Base-by-base conservation (phyloP, 805 yeast genomes). In the Huiozyma sinensis region DNA sequence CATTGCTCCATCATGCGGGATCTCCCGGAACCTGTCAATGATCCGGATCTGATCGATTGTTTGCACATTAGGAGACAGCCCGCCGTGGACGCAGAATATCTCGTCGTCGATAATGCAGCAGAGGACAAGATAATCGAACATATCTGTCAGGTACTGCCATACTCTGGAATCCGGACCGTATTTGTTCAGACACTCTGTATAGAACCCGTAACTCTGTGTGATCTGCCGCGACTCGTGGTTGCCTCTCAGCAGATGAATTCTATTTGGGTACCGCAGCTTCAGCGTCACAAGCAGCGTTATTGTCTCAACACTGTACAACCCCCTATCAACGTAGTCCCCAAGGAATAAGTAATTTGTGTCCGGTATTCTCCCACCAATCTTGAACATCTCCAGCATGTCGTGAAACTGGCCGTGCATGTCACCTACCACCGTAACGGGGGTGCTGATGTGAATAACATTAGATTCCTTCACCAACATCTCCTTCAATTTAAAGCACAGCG, bases 1-100 rank as follows among this genome's bases (percentile, higher is more conserved):
- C 97, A 92, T 92, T 11, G 97, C 95, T 0, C 99, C 99, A 61
- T 92, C 98, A 54, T 94, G 98, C 0, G 99, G 99, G 9, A 94
- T 87, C 61, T 92, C 99, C 51, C 81, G 77, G 59, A 88, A 90
- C 47, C 99, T 63, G 63, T 92, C 98, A 7, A 94, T 81, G 11
- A 92, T 79, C 50, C 83, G 72, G 42, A 92, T 86, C 51, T 94
- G 97, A 59, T 92, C 97, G 24, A 92, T 73, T 6, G 92, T 84
- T 58, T 90, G 97, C 39, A 95, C 86, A 50, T 88, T 85, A 0
- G 99, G 99, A 5, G 95, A 85, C 6, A 92, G 66, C 0, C 98
- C 98, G 5, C 99, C 99, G 59, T 92, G 99, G 5, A 90, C 90
- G 54, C 97, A 94, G 61, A 92, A 92, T 3, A 94, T 76, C 36